Evolutionary conservation across 148 eudicot species (phyloP).

Genomic region (Persicaria tinctoria): DNA sequence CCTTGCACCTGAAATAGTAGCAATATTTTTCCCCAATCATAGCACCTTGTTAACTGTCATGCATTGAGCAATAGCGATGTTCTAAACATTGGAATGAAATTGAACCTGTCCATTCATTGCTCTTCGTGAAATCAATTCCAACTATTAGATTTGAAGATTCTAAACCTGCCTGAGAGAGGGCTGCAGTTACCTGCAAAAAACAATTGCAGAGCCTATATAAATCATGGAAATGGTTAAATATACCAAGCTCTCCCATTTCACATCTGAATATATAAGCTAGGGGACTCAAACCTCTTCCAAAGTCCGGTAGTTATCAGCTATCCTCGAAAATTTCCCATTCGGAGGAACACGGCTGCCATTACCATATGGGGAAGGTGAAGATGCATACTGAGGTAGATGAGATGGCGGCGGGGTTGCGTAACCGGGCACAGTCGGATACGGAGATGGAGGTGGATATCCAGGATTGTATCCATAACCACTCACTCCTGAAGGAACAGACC

Average conservation of each 20-base stretch:
- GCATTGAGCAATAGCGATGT: neutral
- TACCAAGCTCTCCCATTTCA: neutral
- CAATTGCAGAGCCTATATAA: neutral
- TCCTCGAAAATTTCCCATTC: constrained; percentile 20
- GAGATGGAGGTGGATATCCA: constrained; percentile 12
- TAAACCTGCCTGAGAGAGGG: constrained; percentile 81
- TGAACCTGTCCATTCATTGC: constrained; percentile 98
- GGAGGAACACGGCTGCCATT: neutral
- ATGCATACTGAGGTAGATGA: constrained; percentile 11
- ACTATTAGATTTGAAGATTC: constrained; percentile 94
- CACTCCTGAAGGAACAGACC: constrained; percentile 6
- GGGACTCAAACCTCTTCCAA: constrained; percentile 17
- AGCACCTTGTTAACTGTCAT: neutral
- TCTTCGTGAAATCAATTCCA: constrained; percentile 92
- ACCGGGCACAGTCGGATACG: neutral
- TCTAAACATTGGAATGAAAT: neutral
- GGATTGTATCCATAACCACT: constrained; percentile 11
- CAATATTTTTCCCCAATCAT: neutral
- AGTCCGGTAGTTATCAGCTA: constrained; percentile 23
- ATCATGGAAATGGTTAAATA: neutral
- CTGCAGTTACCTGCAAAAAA: constrained; percentile 67
- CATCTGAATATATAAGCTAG: neutral
- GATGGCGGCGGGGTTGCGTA: constrained; percentile 9
- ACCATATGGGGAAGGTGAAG: constrained; percentile 13
- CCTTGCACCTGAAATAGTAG: constrained; percentile 42